Evolutionary conservation across 306 rosid genomes (phyloP), one percentile per base, ranked within the genome.

Genomic region (Dalbergia cultrata): DNA sequence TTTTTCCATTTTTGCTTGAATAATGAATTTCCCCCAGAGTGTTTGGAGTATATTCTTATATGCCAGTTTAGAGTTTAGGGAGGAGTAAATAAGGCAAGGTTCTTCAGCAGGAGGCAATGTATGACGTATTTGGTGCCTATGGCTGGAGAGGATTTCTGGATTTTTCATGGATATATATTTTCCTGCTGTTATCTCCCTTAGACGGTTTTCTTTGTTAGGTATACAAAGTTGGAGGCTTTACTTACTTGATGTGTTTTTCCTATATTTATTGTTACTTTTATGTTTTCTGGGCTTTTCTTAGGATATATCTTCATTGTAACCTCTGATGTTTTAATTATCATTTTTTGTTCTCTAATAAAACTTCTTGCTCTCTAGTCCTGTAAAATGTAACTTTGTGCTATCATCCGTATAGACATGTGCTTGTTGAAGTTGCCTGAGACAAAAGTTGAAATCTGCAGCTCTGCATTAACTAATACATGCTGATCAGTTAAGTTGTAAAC

Each of bases 1-100:
- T 39, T 70, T 72, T 80, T 5, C 72, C 49, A 17, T 9, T 37
- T 59, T 81, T 75, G 52, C n/a, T 31, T 59, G 66, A 67, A 58
- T 59, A 12, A 4, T n/a, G 65, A 75, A 47, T 75, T 75, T 67
- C 14, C 43, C 13, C 2, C 13, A 13, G 44, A 39, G 39, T 26
- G 75, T 67, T 54, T 56, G 35, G 21, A 67, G 35, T n/a, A 26
- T 56, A 43, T 77, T 77, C 75, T 77, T 43, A 67, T 57, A 39
- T 67, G 22, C 37, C 49, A 17, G 49, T 76, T 57, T 59, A 68
- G 72, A 16, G 45, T 60, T 75, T 60, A 69, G 43, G 37, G 67
- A 68, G 19, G 66, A 22, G 41, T 50, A 54, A 58, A 67, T 67
- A 50, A 59, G 66, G 78, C 57, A 60, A 39, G 39, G 57, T 75